Evolutionary conservation across 257 asterid genomes (phyloP).

Genomic region (Cynanchum wilfordii): DNA sequence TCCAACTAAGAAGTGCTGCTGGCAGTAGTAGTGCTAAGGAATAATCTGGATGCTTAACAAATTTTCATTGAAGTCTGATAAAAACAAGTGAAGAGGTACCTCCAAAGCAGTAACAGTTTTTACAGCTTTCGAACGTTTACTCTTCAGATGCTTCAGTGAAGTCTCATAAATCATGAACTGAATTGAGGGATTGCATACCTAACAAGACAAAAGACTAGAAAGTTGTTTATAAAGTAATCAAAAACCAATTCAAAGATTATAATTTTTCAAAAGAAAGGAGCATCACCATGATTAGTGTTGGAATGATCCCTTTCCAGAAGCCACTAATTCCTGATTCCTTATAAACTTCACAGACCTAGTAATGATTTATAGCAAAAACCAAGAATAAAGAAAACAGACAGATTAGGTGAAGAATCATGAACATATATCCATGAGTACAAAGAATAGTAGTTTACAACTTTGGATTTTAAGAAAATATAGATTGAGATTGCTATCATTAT

Average conservation of each 20-base stretch:
- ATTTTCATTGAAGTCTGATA: neutral
- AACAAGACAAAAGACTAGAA: conserved; percentile 22
- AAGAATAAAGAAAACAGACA: neutral
- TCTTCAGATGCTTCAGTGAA: conserved; percentile 62
- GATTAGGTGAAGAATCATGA: neutral
- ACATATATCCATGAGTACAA: neutral
- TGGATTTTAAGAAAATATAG: neutral
- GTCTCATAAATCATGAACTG: conserved; percentile 95
- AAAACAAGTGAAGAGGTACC: conserved; percentile 29
- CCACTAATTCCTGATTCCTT: conserved; percentile 81
- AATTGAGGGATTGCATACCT: conserved; percentile 95
- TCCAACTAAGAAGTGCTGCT: neutral
- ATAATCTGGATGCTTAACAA: neutral
- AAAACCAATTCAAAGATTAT: neutral
- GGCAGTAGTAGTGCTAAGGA: neutral
- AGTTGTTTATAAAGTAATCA: conserved; percentile 15
- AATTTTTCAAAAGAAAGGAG: conserved; percentile 15
- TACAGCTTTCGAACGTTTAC: conserved; percentile 47
- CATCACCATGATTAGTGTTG: conserved; percentile 77
- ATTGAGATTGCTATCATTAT: neutral
- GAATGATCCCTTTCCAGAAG: conserved; percentile 90
- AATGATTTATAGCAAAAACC: conserved; percentile 18
- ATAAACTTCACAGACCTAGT: conserved; percentile 79
- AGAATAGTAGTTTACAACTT: neutral
- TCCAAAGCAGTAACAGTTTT: conserved; percentile 57